phyloP scores from a whole-genome alignment of 805 yeast genomes.

The Lachancea meyersii region DNA sequence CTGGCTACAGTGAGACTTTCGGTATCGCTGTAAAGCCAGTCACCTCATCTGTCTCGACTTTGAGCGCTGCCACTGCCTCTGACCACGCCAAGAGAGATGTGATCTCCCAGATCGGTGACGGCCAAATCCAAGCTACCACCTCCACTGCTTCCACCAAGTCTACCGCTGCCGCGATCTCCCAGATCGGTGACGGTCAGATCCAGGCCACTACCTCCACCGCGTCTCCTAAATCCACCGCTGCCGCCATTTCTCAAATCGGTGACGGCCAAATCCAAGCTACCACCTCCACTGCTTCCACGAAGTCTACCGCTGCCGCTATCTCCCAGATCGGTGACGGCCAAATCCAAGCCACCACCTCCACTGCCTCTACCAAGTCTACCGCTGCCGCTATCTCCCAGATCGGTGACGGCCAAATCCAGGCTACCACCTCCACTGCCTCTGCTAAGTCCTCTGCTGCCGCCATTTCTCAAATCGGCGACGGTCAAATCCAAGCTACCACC shows the following conservation, averaged over 20 bases:
- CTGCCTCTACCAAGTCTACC: slow-evolving; percentile 14
- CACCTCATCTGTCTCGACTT: slow-evolving; percentile 43
- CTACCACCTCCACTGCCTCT: slow-evolving; percentile 32
- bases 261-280: slow-evolving; percentile 45
- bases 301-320: slow-evolving; percentile 29
- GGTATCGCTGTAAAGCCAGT: slow-evolving; percentile 41
- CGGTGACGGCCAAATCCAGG: slow-evolving; percentile 44
- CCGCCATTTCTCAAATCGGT: slow-evolving; percentile 38
- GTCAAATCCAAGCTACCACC: slow-evolving; percentile 32
- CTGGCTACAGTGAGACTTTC: slow-evolving; percentile 35
- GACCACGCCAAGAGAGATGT: slow-evolving; percentile 51
- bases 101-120: slow-evolving; percentile 39
- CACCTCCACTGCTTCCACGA: slow-evolving; percentile 21
- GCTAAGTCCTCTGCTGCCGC: slow-evolving; percentile 28
- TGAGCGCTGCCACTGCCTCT: slow-evolving; percentile 29
- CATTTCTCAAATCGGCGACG: slow-evolving; percentile 43
- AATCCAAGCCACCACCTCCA: slow-evolving; percentile 22
- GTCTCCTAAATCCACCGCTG: slow-evolving; percentile 33
- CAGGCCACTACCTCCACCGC: slow-evolving; percentile 36
- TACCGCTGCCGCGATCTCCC: slow-evolving; percentile 27
- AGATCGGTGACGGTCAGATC: slow-evolving; percentile 59
- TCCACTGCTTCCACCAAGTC: slow-evolving; percentile 26
- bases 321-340: slow-evolving; percentile 29
- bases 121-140: slow-evolving; percentile 35
- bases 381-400: slow-evolving; percentile 38